phyloP scores from a whole-genome alignment of 805 yeast species.

The Saccharomycopsis fibuligera region DNA sequence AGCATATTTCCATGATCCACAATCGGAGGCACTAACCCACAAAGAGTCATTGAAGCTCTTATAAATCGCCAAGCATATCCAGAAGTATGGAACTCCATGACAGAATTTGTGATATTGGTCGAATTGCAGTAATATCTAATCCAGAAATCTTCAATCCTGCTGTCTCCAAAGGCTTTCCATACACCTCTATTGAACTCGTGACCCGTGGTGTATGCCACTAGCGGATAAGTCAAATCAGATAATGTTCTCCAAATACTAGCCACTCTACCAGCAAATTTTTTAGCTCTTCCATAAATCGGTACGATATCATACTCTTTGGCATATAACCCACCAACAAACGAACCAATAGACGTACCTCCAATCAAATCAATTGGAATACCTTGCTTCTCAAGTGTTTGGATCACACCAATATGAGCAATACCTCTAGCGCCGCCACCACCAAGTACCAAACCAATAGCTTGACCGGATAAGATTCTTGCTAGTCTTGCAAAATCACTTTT shows the following conservation, averaged over 20 bases:
- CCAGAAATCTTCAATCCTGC: constrained; percentile 96
- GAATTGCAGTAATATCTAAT: constrained; percentile 82
- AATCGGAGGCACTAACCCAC: constrained; percentile 84
- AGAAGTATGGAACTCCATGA: constrained; percentile 87
- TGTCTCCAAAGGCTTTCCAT: constrained; percentile 94
- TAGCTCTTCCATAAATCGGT: constrained; percentile 84
- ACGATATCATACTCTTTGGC: constrained; percentile 90
- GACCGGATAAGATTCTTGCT: constrained; percentile 85
- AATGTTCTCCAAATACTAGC: constrained; percentile 81
- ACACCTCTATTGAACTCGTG: constrained; percentile 95
- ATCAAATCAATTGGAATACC: constrained; percentile 91
- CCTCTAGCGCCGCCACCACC: constrained; percentile 99
- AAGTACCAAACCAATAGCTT: constrained; percentile 87
- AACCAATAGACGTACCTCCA: constrained; percentile 96
- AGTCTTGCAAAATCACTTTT: constrained; percentile 85
- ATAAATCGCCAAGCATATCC: constrained; percentile 96
- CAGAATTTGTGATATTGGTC: constrained; percentile 88
- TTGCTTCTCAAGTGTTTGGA: constrained; percentile 82
- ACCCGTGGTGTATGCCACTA: constrained; percentile 92
- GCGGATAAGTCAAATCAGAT: constrained; percentile 85
- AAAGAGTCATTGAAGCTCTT: constrained; percentile 93
- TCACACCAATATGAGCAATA: constrained; percentile 82
- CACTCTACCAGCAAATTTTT: constrained; percentile 76
- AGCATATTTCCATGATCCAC: constrained; percentile 89
- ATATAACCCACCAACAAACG: constrained; percentile 91